phyloP scores from a whole-genome alignment of 2,329 filamentous ascomycete genomes.

The Aspergillus nomiae region DNA sequence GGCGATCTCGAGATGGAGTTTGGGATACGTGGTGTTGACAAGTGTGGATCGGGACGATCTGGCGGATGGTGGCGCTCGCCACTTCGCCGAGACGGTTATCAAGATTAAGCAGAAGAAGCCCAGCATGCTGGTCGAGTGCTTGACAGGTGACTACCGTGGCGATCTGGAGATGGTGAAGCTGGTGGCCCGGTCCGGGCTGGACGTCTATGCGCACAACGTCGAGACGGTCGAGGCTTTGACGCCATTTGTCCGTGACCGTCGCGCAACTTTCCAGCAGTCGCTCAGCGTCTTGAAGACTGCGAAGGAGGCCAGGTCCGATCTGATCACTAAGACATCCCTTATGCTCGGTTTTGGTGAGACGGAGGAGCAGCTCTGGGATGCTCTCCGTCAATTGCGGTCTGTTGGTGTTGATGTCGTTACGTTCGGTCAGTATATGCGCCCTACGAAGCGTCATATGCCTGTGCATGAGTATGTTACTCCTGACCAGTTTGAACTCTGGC shows the following conservation, averaged over 20 bases:
- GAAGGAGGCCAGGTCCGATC: conserved; percentile 71
- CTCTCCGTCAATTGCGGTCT: conserved; percentile 76
- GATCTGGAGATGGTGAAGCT: conserved; percentile 83
- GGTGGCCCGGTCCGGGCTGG: conserved; percentile 83
- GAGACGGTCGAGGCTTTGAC: conserved; percentile 93
- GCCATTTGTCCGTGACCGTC: conserved; percentile 83
- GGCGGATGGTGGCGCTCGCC: conserved; percentile 79
- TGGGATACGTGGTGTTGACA: conserved; percentile 95
- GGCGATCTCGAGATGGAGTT: conserved; percentile 85
- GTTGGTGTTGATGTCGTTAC: conserved; percentile 90
- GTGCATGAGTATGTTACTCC: conserved; percentile 95
- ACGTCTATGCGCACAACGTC: conserved; percentile 96
- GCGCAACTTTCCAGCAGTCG: conserved; percentile 87
- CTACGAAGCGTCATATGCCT: conserved; percentile 96
- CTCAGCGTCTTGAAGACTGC: conserved; percentile 76
- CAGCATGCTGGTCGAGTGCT: conserved; percentile 47
- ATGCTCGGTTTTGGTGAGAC: conserved; percentile 96
- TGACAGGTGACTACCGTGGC: conserved; percentile 79
- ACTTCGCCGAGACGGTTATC: conserved; percentile 91
- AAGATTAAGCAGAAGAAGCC: conserved; percentile 81
- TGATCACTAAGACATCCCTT: conserved; percentile 98
- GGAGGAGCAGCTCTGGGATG: conserved; percentile 79
- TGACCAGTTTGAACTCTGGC: conserved; percentile 88
- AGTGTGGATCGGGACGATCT: conserved; percentile 93
- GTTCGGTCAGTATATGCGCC: conserved; percentile 99